phyloP scores from a whole-genome alignment of 2,329 filamentous ascomycete genomes.

The Anisogramma anomala region DNA sequence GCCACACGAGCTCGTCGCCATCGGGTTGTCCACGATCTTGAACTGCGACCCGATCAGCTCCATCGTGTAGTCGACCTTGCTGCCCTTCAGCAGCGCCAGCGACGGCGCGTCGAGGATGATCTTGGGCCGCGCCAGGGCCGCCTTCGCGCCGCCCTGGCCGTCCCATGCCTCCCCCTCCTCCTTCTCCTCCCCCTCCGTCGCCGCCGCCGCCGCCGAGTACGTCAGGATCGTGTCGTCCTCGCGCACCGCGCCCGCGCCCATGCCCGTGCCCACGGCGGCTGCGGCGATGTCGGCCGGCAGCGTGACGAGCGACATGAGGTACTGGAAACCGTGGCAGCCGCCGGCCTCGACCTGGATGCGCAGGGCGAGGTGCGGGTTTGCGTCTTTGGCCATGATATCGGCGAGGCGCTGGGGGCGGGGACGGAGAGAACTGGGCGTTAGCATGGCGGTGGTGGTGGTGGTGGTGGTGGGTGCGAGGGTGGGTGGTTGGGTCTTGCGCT shows the following conservation, averaged over 20 bases:
- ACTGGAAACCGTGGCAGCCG: slow-evolving; percentile 96
- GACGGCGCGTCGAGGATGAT: slow-evolving; percentile 83
- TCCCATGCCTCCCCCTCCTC: too few species aligned
- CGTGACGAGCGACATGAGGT: slow-evolving; percentile 76
- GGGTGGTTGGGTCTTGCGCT: too few species aligned
- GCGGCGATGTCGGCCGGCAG: slow-evolving; percentile 31
- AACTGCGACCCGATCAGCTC: slow-evolving; percentile 86
- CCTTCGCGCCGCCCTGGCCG: slow-evolving; percentile 21
- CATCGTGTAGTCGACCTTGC: slow-evolving; percentile 92
- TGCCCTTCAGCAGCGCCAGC: slow-evolving; percentile 78
- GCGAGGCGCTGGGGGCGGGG: slow-evolving; percentile 48
- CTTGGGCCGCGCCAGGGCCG: slow-evolving; percentile 43
- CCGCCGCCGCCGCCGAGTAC: slow-evolving; percentile 43
- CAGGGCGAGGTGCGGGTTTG: slow-evolving; percentile 72
- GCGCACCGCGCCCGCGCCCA: slow-evolving; percentile 28
- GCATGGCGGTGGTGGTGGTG: too few species aligned
- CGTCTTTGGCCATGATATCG: slow-evolving; percentile 61
- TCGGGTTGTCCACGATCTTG: slow-evolving; percentile 88
- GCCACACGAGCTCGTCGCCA: slow-evolving; percentile 86
- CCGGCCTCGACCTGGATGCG: slow-evolving; percentile 86
- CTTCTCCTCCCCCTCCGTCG: slow-evolving; percentile 10
- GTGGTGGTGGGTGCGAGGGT: too few species aligned
- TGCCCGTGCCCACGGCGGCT: slow-evolving; percentile 18
- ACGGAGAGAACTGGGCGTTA: slow-evolving; percentile 17
- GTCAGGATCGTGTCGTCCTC: slow-evolving; percentile 87